Evolutionary conservation across 371 early-diverging fungal genomes (phyloP).

Genomic region (Choanephora cucurbitarum): DNA sequence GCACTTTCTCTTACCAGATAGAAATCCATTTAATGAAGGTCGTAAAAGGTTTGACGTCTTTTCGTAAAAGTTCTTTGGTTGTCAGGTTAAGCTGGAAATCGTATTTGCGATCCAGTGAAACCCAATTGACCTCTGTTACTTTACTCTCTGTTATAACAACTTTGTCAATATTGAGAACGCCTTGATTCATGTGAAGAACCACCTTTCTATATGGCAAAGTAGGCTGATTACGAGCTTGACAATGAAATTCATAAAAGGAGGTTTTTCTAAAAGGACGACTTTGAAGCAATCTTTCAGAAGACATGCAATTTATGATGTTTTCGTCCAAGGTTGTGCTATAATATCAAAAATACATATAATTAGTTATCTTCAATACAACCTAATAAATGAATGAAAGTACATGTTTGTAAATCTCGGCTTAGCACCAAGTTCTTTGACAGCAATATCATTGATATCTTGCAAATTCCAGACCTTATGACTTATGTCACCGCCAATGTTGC

Average conservation of each 20-base stretch:
- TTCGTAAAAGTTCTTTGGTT: constrained; percentile 25
- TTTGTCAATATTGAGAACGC: constrained; percentile 35
- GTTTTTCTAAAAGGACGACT: not conserved
- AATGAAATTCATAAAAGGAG: constrained; percentile 41
- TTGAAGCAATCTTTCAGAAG: not conserved
- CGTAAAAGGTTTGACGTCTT: constrained; percentile 48
- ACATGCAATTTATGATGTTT: not conserved
- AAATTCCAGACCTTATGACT: constrained; percentile 40
- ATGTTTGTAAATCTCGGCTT: constrained; percentile 36
- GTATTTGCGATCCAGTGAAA: constrained; percentile 42
- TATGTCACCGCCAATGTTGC: constrained; percentile 20
- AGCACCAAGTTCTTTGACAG: constrained; percentile 33
- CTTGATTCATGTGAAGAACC: constrained; percentile 38
- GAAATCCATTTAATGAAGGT: constrained; percentile 49
- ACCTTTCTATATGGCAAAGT: constrained; percentile 25
- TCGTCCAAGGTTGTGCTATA: constrained; percentile 8
- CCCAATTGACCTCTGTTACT: constrained; percentile 44
- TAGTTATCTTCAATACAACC: too few species aligned
- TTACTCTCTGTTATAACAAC: constrained; percentile 28
- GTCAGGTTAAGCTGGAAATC: constrained; percentile 45
- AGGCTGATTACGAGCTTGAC: constrained; percentile 41
- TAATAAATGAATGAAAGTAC: too few species aligned
- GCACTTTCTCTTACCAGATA: constrained; percentile 48
- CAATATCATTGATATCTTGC: constrained; percentile 42
- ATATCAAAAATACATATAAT: not conserved